A percentile compares a stretch with the other conserved stretches of the same genome.
Evolutionary conservation across 768 basidiomycete species (phyloP).

Genomic region (Trametes punicea): DNA sequence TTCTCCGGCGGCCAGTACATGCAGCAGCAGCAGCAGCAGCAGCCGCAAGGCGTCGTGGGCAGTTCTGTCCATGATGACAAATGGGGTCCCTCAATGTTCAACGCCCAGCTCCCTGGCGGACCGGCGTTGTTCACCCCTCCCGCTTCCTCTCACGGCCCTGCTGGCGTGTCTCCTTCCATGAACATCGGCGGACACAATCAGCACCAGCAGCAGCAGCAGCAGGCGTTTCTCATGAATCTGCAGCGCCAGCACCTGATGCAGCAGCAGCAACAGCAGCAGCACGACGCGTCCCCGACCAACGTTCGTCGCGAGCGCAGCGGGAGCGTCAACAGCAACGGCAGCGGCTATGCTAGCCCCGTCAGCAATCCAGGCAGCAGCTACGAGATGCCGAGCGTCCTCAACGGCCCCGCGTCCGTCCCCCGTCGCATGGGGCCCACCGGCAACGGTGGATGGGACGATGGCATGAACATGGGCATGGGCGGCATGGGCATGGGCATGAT

Average conservation of each 20-base stretch:
- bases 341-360: slow-evolving; percentile 22
- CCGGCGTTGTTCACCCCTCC: slow-evolving; percentile 42
- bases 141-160: slow-evolving; percentile 36
- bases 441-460: slow-evolving; percentile 21
- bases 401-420: slow-evolving; percentile 25
- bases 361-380: slow-evolving; percentile 31
- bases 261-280: slow-evolving; percentile 28
- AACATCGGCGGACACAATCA: slow-evolving; percentile 27
- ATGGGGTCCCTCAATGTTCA: slow-evolving; percentile 30
- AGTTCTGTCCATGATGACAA: slow-evolving; percentile 30
- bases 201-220: slow-evolving; percentile 27
- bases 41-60: too few species aligned
- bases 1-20: slow-evolving; percentile 25
- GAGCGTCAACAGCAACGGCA: slow-evolving; percentile 33
- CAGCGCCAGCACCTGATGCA: slow-evolving; percentile 29
- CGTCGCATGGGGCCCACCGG: slow-evolving; percentile 28
- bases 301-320: slow-evolving; percentile 34
- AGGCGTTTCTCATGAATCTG: slow-evolving; percentile 19
- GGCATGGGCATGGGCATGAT: slow-evolving; percentile 31
- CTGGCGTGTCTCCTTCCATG: slow-evolving; percentile 12
- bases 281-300: slow-evolving; percentile 8
- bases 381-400: slow-evolving; percentile 32
- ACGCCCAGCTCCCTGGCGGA: slow-evolving; percentile 27
- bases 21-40: slow-evolving; percentile 13
- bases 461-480: slow-evolving; percentile 31